Evolutionary conservation across 2,329 filamentous ascomycete genomes (phyloP), one percentile per base, ranked within the genome.

Genomic region (Aspergillus bombycis): DNA sequence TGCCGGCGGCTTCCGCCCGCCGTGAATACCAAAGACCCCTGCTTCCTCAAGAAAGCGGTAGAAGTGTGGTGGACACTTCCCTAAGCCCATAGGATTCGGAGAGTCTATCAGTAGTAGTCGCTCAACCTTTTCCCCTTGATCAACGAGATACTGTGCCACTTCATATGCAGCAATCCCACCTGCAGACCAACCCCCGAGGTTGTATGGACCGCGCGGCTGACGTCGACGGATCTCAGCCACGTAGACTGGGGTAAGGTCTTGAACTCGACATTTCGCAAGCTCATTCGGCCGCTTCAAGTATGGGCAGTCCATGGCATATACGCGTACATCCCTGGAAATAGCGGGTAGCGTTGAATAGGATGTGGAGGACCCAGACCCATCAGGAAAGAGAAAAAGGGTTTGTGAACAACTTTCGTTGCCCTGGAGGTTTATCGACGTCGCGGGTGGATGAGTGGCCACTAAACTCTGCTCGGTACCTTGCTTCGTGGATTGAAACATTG

Each of bases 111-210:
- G 80, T 60, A 91, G 80, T 14, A 91, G 81, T 60, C 85, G 79
- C 3, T 86, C 84, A 4, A 91, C 86, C 12, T 72, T 72, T 54
- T 90, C 85, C 19, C 86, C 85, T 2, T 81, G 82, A 64, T 83
- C 64, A 63, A 82, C 82, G n/a, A 91, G 82, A 66, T 89, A 85
- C 60, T 84, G 84, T 67, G 87, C 84, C 16, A 87, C 87, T 68
- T 90, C 87, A 70, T 86, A 92, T 45, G 90, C 89, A 62, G 88
- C 88, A 53, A 92, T 88, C 41, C 90, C 90, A 23, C 91, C 91
- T 0, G 89, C 90, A n/a, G 87, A 91, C 90, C 90, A 93, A 28
- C 48, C 48, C 4, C 16, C 16, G 8, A 52, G 48, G 10, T 8
- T 52, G 21, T 52, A 52, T 1, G 48, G 48, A 1, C 48, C 48